Evolutionary conservation across 495 filamentous ascomycete genomes (phyloP), one percentile per base, ranked within the genome.

Genomic region (Penicillium fimorum): DNA sequence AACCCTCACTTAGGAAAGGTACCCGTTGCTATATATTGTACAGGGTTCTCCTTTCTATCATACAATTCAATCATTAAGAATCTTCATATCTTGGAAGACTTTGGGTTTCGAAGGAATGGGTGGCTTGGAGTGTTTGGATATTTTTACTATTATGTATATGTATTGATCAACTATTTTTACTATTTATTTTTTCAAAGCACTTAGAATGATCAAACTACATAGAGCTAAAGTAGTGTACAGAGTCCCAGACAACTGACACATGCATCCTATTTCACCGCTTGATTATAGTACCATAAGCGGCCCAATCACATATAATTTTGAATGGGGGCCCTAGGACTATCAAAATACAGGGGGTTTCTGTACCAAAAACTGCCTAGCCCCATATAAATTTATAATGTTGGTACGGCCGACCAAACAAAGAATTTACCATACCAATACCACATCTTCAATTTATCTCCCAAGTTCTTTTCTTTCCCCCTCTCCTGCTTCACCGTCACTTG

Each of bases 1-100:
- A 74, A 60, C 55, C 46, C 69, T 55, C 20, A 55, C 52, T 64
- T 68, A 50, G 67, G 64, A 56, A 65, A 60, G 25, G 25, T 27
- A 27, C 25, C 25, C 25, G 25, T 27, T 27, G 2, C 4, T 27
- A 27, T 25, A 2, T 22, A 22, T 22, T 22, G 2, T 27, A 27
- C 25, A 27, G 25, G 3, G 25, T 27, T 27, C 25, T 27, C 25
- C 3, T 38, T 27, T 27, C 6, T 27, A 4, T 27, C 25, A 22
- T 22, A 22, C 22, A 5, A n/a, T 37, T 37, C 5, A n/a, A 37
- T n/a, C 13, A n/a, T 2, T 15, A 9, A 5, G 13, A 37, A 32
- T 30, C 9, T 12, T 9, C 18, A 7, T n/a, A 20, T 32, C 17
- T 54, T 47, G 13, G 41, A 29, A 45, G 8, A 47, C 52, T 54